Evolutionary conservation across 805 yeast genomes (phyloP).

Genomic region (Barnettozyma sp.): DNA sequence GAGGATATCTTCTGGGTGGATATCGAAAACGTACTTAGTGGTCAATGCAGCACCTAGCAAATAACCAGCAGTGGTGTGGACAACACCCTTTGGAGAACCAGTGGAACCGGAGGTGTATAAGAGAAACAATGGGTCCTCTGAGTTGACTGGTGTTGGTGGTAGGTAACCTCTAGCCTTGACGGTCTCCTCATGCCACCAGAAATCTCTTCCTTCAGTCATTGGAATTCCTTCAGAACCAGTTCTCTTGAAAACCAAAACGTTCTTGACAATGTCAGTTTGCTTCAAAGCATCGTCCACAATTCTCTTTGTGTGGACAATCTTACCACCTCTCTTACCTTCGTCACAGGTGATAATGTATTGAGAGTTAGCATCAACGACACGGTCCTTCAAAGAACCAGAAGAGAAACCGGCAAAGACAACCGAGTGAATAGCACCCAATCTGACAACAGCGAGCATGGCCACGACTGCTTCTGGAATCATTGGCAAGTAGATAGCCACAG

Average conservation of each 20-base stretch:
- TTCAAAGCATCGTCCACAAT: slow-evolving; percentile 91
- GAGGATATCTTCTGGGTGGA: slow-evolving; percentile 78
- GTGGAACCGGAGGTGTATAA: slow-evolving; percentile 98
- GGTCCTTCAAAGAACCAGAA: slow-evolving; percentile 85
- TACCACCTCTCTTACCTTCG: slow-evolving; percentile 94
- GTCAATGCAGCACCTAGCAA: slow-evolving; percentile 88
- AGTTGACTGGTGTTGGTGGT: slow-evolving; percentile 79
- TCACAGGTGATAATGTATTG: slow-evolving; percentile 89
- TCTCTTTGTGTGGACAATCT: slow-evolving; percentile 83
- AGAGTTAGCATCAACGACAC: slow-evolving; percentile 82
- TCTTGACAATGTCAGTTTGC: slow-evolving; percentile 64
- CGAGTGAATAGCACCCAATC: slow-evolving; percentile 94
- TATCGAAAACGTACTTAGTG: slow-evolving; percentile 88
- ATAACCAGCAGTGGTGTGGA: slow-evolving; percentile 92
- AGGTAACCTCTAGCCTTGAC: slow-evolving; percentile 74
- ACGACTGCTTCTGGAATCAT: slow-evolving; percentile 96
- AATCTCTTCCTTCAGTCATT: slow-evolving; percentile 75
- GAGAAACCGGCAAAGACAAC: slow-evolving; percentile 97
- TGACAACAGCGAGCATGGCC: slow-evolving; percentile 86
- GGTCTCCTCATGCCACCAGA: slow-evolving; percentile 92
- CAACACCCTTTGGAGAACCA: slow-evolving; percentile 97
- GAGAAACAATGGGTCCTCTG: slow-evolving; percentile 94
- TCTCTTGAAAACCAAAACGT: slow-evolving; percentile 83
- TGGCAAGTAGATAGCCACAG: slow-evolving; percentile 93
- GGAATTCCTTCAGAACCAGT: slow-evolving; percentile 71